Base-by-base conservation (phyloP, 164 flowering plant genomes). In the Tinospora cordifolia region DNA sequence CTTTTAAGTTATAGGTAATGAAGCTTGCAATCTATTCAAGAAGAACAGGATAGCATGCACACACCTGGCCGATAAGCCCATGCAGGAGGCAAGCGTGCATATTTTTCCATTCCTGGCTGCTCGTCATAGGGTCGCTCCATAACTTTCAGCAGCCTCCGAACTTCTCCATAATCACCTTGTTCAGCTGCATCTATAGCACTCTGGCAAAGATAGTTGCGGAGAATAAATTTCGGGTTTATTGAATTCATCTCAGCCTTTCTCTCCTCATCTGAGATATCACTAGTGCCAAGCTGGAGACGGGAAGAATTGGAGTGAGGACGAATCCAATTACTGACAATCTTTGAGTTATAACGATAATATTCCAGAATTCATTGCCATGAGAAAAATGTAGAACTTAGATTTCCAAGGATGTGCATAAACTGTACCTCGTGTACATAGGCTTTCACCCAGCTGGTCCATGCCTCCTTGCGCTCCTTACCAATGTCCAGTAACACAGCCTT, bases 21-120 rank as follows among this genome's bases (percentile, higher is more conserved):
- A n/a, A 24, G 24, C 41, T 65, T 21, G 58, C 66, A 71, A 22
- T 65, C 34, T 25, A 67, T 68, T 91, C 78, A 95, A 22, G 99
- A 95, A 70, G 99, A 95, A 76, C 98, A 95, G 66, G 99, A 95
- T 36, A 95, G 85, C 99, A 95, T 95, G 83, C 99, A 87, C n/a
- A 95, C 99, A 66, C 99, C 99, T 1, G 99, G 99, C 25, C 98
- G 80, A 72, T 95, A 92, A 41, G 99, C 99, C 99, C 99, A 95
- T 0, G 99, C 98, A 7, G 99, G 99, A 1, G 99, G 99, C 72
- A 95, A 77, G 24, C 98, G 96, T n/a, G 98, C 97, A 72, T 95
- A 95, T 71, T 87, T 92, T 75, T 95, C 98, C 99, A 91, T 95
- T 67, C 96, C 98, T 0, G 93, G 93, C 72, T 95, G 98, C 70